These are phyloP conservation scores for Coemansia sp. DNA, from an alignment of 192 early-diverging fungal species.

Conservation along the genomic window DNA sequence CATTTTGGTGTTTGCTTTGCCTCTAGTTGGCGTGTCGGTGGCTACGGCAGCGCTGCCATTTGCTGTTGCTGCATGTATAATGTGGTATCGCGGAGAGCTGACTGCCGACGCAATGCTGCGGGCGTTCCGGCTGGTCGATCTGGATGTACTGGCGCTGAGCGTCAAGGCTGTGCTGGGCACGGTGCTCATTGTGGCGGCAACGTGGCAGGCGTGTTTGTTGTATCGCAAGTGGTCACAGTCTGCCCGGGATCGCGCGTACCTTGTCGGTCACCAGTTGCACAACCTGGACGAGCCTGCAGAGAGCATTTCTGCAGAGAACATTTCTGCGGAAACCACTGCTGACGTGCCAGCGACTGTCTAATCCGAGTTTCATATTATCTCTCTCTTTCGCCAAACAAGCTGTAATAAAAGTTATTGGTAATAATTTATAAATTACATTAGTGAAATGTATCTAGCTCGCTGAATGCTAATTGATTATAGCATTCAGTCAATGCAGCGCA, in stretches of 20 bases:
- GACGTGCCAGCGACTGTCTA: neutral
- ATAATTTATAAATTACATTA: too few species aligned
- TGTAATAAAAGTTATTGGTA: too few species aligned
- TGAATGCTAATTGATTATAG: too few species aligned
- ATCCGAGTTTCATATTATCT: neutral
- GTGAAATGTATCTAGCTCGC: too few species aligned
- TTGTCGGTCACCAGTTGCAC: constrained; percentile 81
- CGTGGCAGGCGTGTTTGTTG: constrained; percentile 27
- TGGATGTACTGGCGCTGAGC: constrained; percentile 21
- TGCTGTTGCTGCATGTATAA: constrained; percentile 8
- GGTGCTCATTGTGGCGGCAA: constrained; percentile 14
- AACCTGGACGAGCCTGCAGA: constrained; percentile 58
- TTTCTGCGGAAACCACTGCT: neutral
- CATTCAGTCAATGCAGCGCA: too few species aligned
- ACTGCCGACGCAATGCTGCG: constrained; percentile 11
- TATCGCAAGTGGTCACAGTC: constrained; percentile 70
- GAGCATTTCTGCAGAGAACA: too few species aligned
- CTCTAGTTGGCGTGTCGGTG: constrained; percentile 13
- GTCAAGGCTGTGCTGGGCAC: constrained; percentile 24
- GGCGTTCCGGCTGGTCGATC: constrained; percentile 17
- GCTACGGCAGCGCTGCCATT: constrained; percentile 13
- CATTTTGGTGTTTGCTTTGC: constrained; percentile 24
- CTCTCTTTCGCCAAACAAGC: too few species aligned
- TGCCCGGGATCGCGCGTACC: constrained; percentile 79
- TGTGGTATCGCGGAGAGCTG: constrained; percentile 23